These are phyloP conservation scores for Acer saccharum DNA, from an alignment of 345 rosid species.

Conservation along the genomic window DNA sequence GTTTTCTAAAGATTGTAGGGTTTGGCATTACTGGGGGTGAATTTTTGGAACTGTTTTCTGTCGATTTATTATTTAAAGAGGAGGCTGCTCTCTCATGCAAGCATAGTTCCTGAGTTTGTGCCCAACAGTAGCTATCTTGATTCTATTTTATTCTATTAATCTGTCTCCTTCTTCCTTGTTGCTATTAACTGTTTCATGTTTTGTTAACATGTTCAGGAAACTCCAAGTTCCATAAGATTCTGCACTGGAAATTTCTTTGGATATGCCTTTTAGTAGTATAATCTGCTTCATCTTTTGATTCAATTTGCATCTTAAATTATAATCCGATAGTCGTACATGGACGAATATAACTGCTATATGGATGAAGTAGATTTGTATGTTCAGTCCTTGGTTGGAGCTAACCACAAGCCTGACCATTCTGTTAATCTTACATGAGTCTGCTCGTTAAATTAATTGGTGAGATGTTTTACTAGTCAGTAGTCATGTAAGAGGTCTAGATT, in stretches of 20 bases:
- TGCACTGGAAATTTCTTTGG: background rate
- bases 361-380: background rate
- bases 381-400: too few species aligned
- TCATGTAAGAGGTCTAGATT: background rate
- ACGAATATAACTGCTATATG: background rate
- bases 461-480: background rate
- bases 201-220: background rate
- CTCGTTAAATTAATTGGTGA: background rate
- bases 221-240: background rate
- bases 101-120: background rate
- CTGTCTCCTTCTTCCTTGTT: background rate
- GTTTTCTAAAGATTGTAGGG: background rate
- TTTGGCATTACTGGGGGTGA: background rate
- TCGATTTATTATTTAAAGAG: slow-evolving; percentile 2
- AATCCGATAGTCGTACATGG: background rate
- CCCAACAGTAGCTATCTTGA: background rate
- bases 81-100: background rate
- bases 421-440: too few species aligned
- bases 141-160: background rate
- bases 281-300: background rate
- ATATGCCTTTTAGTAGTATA: too few species aligned
- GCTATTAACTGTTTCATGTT: background rate
- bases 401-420: too few species aligned
- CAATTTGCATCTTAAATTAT: background rate
- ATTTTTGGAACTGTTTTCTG: background rate